Percentiles rank a stretch among this genome's conserved stretches.
Evolutionary conservation across 805 yeast genomes (phyloP).

Genomic region (Metschnikowia shivogae): DNA sequence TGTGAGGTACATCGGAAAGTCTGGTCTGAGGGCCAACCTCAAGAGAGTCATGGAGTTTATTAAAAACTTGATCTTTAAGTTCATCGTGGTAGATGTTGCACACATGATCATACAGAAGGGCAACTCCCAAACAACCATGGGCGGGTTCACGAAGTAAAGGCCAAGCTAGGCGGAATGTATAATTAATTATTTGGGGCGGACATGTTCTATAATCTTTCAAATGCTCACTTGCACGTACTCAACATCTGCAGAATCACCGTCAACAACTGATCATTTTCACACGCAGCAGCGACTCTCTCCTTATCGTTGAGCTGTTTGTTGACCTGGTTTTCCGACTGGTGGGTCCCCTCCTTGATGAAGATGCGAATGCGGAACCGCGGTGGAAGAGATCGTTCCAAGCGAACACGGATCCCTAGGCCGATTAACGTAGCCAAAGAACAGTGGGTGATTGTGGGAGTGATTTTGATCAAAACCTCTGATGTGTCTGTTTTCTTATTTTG

Average conservation of each 20-base stretch:
- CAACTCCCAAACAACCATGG: background rate
- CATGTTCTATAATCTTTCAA: background rate
- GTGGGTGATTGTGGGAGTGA: constrained; percentile 97
- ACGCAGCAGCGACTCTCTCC: constrained; percentile 97
- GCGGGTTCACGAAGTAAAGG: background rate
- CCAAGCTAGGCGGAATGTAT: background rate
- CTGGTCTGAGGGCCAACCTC: constrained; percentile 17
- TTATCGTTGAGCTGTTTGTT: constrained; percentile 96
- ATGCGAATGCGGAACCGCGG: constrained; percentile 77
- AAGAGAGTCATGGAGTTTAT: constrained; percentile 34
- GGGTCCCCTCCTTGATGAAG: constrained; percentile 83
- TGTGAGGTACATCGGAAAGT: constrained; percentile 8
- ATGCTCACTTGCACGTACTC: constrained; percentile 55
- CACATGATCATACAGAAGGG: constrained; percentile 28
- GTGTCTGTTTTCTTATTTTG: constrained; percentile 43
- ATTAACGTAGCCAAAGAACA: constrained; percentile 94
- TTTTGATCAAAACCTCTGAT: constrained; percentile 73
- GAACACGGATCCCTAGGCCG: constrained; percentile 89
- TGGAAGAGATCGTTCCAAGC: constrained; percentile 86
- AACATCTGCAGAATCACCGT: constrained; percentile 92
- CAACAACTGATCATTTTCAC: constrained; percentile 90
- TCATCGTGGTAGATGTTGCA: constrained; percentile 34
- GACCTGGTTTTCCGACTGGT: constrained; percentile 93
- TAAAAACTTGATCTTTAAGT: constrained; percentile 30
- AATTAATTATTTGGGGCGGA: background rate